Base-by-base conservation (phyloP, 2,329 filamentous ascomycete genomes). In the Periconia sp. region DNA sequence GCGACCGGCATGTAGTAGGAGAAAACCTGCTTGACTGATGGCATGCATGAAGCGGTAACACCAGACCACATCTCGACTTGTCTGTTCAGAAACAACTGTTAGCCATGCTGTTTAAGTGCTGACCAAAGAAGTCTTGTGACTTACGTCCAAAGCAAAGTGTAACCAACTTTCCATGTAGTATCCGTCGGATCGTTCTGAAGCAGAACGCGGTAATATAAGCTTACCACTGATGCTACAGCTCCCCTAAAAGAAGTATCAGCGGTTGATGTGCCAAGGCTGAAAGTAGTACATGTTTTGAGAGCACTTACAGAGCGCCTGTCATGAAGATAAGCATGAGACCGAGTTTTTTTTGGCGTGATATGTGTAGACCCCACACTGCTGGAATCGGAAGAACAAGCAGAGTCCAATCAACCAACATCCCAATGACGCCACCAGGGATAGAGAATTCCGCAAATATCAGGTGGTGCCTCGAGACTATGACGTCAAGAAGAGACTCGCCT, bases 371-470 rank as follows among this genome's bases (percentile, higher is more conserved):
- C 17, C 22, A 36, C 23, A 46, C 28, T 13, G 37, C 43, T 29
- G 43, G 38, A 13, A 46, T 46, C 9, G 43, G 43, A 25, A 46
- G 43, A 11, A 35, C 12, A 16, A 46, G 23, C 5, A 46, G 29
- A 21, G 6, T 16, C 36, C 43, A 46, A 22, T 46, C 43, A 17
- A 46, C 36, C 16, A 42, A 8, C 36, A 46, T 48, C 22, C 50
- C 50, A 24, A 54, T 37, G 11, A 54, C 50, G 12, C 50, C 51
- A 1, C 23, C 37, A 24, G 50, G 46, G 33, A 54, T 44, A 10
- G 41, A 43, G 37, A 50, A 43, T 11, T 46, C 17, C 6, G 28
- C 41, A 36, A 49, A 54, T 22, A 32, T 38, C 12, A 39, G 9
- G 33, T 40, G 50, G 43, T 54, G 50, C 39, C 28, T 36, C 17